Conservation (phyloP, 129 eudicot genomes). For the Escallonia herrerae region DNA sequence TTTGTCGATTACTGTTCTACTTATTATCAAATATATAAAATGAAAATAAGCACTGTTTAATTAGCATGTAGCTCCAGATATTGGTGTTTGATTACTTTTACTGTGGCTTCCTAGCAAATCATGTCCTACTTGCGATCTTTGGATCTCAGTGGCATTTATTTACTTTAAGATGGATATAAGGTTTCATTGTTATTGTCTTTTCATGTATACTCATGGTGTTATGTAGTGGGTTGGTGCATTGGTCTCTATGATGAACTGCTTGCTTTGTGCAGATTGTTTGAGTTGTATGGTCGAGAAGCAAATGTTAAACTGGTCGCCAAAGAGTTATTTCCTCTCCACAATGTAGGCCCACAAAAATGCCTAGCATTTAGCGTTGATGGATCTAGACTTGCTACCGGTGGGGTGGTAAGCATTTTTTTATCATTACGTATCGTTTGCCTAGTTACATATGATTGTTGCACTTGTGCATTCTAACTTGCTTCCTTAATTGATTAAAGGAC, state of each 20-base stretch:
- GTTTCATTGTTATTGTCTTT: not conserved
- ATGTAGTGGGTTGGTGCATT: too few relatives aligned
- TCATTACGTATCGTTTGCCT: slow-evolving; percentile 3
- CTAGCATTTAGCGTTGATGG: slow-evolving; percentile 87
- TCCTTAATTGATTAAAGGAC: slow-evolving; percentile 50
- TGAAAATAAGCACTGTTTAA: too few relatives aligned
- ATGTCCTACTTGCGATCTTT: too few relatives aligned
- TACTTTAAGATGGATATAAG: slow-evolving; percentile 1
- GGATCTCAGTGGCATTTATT: not conserved
- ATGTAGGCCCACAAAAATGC: slow-evolving; percentile 77
- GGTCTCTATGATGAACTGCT: not conserved
- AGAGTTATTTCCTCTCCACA: slow-evolving; percentile 59
- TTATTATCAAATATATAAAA: too few relatives aligned
- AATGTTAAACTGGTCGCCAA: slow-evolving; percentile 40
- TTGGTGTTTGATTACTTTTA: too few relatives aligned
- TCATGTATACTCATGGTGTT: too few relatives aligned
- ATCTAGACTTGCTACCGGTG: slow-evolving; percentile 84
- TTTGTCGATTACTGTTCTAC: too few relatives aligned
- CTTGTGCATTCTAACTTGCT: slow-evolving; percentile 8
- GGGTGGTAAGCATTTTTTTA: slow-evolving; percentile 53
- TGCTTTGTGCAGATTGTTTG: slow-evolving; percentile 53
- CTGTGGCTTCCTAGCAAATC: too few relatives aligned
- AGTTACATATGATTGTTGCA: slow-evolving; percentile 1
- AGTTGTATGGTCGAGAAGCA: slow-evolving; percentile 51
- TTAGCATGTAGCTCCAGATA: too few relatives aligned